Base-by-base conservation (phyloP, 805 yeast species). In the Nadsonia fulvescens region DNA sequence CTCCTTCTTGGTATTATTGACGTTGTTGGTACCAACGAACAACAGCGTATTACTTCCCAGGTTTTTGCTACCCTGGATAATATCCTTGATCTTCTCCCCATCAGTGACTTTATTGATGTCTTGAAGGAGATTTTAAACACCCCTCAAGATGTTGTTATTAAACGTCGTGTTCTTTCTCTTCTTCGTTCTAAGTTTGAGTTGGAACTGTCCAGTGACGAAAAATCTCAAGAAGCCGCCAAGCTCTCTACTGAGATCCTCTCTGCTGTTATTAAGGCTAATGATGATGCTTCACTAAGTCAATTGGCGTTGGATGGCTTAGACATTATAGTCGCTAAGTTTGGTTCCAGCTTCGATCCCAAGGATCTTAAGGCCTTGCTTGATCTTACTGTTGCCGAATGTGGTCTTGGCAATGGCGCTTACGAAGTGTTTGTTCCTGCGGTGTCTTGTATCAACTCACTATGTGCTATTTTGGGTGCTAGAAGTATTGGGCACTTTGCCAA, bases 401-500 rank as follows among this genome's bases (percentile, higher is more conserved):
- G 86, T 14, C 50, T 82, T 28, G 49, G 59, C 33, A 63, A 58
- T 36, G 46, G 42, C 2, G 56, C 59, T 28, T 64, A 71, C 8
- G 91, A 76, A 37, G 49, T 78, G 5, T 56, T 70, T 15, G 65
- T 89, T 18, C 65, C 93, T 1, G 66, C 93, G 1, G 57, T 81
- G 31, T 66, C 72, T 37, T 70, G 74, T 32, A 64, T 79, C 34
- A 68, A 78, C 30, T 68, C 70, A 37, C 53, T 81, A 30, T 64
- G 79, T 29, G 66, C 70, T 27, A 63, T 70, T 13, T 49, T 83
- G 23, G 98, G 98, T 28, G 83, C 91, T 11, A 77, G 81, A 43
- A 61, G 73, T 35, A 73, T 89, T 43, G 83, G 92, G 5, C 66
- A 61, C 42, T 77, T 82, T 58, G 79, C 95, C 16, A 73, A 71